Evolutionary conservation across 78 protist species (phyloP).

Genomic region (slime mould (Dictyostelium discoideum)): dicty_2.7 NC_007088.5:7996501-7997000

Average conservation of each 20-base stretch:
- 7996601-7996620: constrained; percentile 87
- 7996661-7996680: constrained; percentile 88
- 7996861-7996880: too few species aligned
- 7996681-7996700: constrained; percentile 69
- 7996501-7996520: constrained; percentile 86
- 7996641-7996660: constrained; percentile 83
- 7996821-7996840: not conserved
- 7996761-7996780: constrained; percentile 87
- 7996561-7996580: constrained; percentile 83
- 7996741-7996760: constrained; percentile 84
- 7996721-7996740: constrained; percentile 85
- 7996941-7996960: too few species aligned
- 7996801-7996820: not conserved
- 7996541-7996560: constrained; percentile 87
- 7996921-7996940: too few species aligned
- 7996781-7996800: not conserved
- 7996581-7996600: constrained; percentile 90
- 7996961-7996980: too few species aligned
- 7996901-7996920: too few species aligned
- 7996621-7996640: constrained; percentile 78
- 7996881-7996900: too few species aligned
- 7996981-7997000: too few species aligned
- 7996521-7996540: constrained; percentile 87
- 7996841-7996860: too few species aligned
- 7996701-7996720: constrained; percentile 77